Base-by-base conservation (phyloP, 495 filamentous ascomycete species). In the Choiromyces venosus region DNA sequence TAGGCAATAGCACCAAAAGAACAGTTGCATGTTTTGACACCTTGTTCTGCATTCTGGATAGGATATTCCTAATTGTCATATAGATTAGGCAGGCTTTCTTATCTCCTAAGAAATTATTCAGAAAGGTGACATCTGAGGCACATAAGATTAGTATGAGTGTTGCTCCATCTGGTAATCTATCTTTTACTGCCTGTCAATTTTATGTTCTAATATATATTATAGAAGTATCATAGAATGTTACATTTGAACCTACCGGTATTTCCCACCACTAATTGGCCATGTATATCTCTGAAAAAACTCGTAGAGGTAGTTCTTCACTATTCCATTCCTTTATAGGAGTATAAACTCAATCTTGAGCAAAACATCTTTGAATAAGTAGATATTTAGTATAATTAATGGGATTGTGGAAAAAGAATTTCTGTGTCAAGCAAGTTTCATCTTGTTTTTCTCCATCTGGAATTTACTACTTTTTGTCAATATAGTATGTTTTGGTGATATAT, bases 211-310 rank as follows among this genome's bases (percentile, higher is more conserved):
- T n/a, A n/a, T n/a, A n/a, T n/a, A n/a, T n/a, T n/a, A n/a, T n/a
- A n/a, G n/a, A n/a, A n/a, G n/a, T n/a, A n/a, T n/a, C n/a, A n/a
- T n/a, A n/a, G n/a, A n/a, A n/a, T n/a, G n/a, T n/a, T n/a, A n/a
- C n/a, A n/a, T n/a, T n/a, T n/a, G n/a, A n/a, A n/a, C n/a, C n/a
- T 46, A 73, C 68, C 68, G 67, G 16, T 16, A 56, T 66, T 61
- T 61, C 29, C 38, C 66, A 68, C 71, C 66, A 73, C 29, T 21
- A 73, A 39, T 68, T 37, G 8, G 64, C 65, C 1, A 21, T 73
- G 40, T 73, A 66, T 66, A 69, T 19, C 42, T 73, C 66, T 12
- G 65, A 69, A 42, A 68, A 73, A 18, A 70, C 64, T 9, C 42
- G n/a, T n/a, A n/a, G n/a, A n/a, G n/a, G n/a, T n/a, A n/a, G n/a